A percentile compares a stretch with the other conserved stretches of the same genome.
These are phyloP conservation scores for Phytophthora kernoviae DNA, from an alignment of 352 stramenopile species.

Conservation along the genomic window DNA sequence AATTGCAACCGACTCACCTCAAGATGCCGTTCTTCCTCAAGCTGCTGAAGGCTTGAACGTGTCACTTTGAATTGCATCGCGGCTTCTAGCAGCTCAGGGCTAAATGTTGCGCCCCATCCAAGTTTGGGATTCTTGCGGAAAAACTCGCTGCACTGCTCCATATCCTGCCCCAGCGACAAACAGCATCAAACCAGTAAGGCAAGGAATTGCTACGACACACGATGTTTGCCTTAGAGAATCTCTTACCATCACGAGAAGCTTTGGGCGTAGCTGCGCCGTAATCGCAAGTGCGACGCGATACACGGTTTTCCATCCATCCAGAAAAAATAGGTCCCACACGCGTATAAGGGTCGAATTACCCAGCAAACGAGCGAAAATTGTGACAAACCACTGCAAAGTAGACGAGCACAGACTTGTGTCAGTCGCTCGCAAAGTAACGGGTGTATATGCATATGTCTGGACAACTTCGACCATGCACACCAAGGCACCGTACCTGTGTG, in stretches of 20 bases:
- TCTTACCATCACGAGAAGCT: slow-evolving; percentile 62
- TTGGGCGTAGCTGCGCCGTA: slow-evolving; percentile 55
- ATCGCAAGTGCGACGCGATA: slow-evolving; percentile 76
- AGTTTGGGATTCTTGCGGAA: slow-evolving; percentile 69
- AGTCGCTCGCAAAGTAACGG: neutral
- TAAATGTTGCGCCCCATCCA: slow-evolving; percentile 42
- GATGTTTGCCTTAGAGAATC: too few relatives aligned
- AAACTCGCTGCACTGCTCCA: slow-evolving; percentile 78
- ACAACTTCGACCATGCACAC: neutral
- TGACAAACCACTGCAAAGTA: slow-evolving; percentile 78
- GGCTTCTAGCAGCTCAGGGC: slow-evolving; percentile 35
- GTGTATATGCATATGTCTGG: too few relatives aligned
- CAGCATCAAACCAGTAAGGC: neutral
- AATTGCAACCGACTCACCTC: slow-evolving; percentile 39
- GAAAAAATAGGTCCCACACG: slow-evolving; percentile 76
- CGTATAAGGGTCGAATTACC: slow-evolving; percentile 44
- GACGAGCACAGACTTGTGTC: neutral
- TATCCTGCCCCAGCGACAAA: slow-evolving; percentile 40
- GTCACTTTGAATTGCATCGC: slow-evolving; percentile 76
- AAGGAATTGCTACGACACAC: too few relatives aligned
- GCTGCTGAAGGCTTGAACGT: slow-evolving; percentile 47
- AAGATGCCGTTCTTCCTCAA: slow-evolving; percentile 75
- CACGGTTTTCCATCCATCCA: slow-evolving; percentile 82
- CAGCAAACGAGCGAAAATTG: slow-evolving; percentile 75
- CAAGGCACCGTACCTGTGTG: slow-evolving; percentile 54